Percentiles rank a stretch among this genome's conserved stretches.
These are phyloP conservation scores for Myriosclerotinia duriaeana DNA, from an alignment of 2,329 filamentous ascomycete genomes.

Conservation along the genomic window DNA sequence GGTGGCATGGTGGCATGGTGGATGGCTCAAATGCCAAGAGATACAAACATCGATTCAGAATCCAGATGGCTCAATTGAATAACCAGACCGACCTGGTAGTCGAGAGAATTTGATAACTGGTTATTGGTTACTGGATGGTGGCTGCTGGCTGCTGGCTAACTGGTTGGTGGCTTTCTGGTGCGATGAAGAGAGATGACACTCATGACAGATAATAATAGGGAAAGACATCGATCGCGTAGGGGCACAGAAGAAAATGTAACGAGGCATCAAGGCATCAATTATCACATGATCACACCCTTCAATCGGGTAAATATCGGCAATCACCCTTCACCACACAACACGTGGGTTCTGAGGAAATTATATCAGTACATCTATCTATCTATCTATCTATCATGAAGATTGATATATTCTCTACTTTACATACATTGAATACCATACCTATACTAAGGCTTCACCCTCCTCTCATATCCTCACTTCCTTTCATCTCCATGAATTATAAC, in stretches of 20 bases:
- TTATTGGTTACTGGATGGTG: not conserved
- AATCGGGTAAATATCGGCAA: not conserved
- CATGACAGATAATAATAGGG: too few relatives aligned
- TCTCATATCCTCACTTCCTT: not conserved
- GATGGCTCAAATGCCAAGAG: slow-evolving; percentile 2
- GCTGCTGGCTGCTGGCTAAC: too few relatives aligned
- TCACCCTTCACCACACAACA: not conserved
- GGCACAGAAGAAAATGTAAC: not conserved
- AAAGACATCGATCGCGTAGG: not conserved
- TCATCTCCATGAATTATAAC: not conserved
- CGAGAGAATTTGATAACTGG: not conserved
- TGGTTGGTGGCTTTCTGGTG: not conserved
- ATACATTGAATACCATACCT: not conserved
- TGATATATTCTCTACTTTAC: too few relatives aligned
- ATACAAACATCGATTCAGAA: not conserved
- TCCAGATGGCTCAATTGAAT: not conserved
- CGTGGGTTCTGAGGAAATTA: too few relatives aligned
- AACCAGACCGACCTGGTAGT: too few relatives aligned
- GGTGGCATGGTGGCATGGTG: too few relatives aligned
- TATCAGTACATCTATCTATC: too few relatives aligned
- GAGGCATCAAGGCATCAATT: not conserved
- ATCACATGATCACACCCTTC: too few relatives aligned
- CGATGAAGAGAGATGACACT: not conserved
- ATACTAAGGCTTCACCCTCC: too few relatives aligned
- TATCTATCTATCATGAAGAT: not conserved